Conservation (phyloP, 306 rosid species). For the Herpetospermum pedunculosum region DNA sequence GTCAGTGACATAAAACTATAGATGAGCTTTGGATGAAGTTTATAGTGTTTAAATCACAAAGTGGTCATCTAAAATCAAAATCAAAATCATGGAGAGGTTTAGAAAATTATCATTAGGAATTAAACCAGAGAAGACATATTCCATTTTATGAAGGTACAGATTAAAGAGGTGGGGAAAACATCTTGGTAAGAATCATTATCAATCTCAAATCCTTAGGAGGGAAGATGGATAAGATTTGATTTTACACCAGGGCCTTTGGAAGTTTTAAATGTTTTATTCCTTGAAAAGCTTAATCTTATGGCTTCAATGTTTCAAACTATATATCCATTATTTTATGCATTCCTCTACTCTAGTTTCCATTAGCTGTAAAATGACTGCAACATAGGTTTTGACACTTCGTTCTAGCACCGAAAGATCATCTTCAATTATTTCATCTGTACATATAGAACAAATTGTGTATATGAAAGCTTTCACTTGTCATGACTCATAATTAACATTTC, state of each 20-base stretch:
- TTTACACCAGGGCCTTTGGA: neutral
- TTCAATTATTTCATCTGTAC: neutral
- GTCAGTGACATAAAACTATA: neutral
- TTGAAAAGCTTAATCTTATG: neutral
- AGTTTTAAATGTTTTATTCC: neutral
- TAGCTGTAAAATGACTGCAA: neutral
- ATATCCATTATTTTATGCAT: neutral
- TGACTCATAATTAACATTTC: neutral
- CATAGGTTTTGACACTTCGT: neutral
- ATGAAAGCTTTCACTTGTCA: neutral
- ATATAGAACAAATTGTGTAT: neutral
- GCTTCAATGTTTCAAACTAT: neutral
- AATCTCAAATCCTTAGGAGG: neutral
- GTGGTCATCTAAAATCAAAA: neutral
- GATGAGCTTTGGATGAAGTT: neutral
- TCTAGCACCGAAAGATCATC: neutral
- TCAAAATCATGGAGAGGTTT: no score
- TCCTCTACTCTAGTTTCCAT: neutral
- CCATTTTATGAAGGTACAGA: neutral
- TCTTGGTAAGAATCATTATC: neutral
- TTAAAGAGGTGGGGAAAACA: neutral
- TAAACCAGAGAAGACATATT: neutral
- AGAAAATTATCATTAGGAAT: neutral
- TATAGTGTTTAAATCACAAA: neutral
- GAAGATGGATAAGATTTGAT: neutral